These are phyloP conservation scores for Adansonia digitata DNA, from an alignment of 345 rosid genomes.

Conservation along the genomic window DNA sequence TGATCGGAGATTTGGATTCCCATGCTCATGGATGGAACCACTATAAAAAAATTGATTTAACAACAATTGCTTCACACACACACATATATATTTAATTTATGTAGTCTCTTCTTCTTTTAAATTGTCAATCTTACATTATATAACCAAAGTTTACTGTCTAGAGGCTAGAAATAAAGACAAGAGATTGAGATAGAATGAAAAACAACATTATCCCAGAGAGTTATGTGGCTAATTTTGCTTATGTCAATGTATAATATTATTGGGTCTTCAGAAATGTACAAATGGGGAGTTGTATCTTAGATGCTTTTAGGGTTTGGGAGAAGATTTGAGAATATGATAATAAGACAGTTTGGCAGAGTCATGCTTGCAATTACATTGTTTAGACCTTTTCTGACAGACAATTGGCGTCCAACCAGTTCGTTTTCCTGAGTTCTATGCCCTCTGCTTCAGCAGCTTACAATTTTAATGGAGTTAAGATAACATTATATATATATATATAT, in stretches of 20 bases:
- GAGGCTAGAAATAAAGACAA: background rate
- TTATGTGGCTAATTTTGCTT: background rate
- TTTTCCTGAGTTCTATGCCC: background rate
- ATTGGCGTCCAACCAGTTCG: conserved; percentile 2
- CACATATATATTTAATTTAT: too few relatives aligned
- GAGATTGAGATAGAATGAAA: too few relatives aligned
- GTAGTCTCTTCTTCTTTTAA: background rate
- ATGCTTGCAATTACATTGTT: conserved; percentile 10
- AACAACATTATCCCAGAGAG: background rate
- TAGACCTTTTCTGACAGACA: background rate
- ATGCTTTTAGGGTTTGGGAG: conserved; percentile 20
- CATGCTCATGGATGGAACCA: background rate
- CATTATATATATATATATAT: too few relatives aligned
- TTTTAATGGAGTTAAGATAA: too few relatives aligned
- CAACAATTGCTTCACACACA: background rate
- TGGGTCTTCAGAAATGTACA: background rate
- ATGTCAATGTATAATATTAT: background rate
- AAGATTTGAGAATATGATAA: background rate
- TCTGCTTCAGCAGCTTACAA: background rate
- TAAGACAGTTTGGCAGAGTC: background rate
- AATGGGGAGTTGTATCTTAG: background rate
- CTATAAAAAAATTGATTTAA: background rate
- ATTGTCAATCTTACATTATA: background rate
- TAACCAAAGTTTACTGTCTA: background rate
- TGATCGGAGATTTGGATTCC: background rate